Base-by-base conservation (phyloP, 2,329 filamentous ascomycete species). In the Scytalidium sp. region DNA sequence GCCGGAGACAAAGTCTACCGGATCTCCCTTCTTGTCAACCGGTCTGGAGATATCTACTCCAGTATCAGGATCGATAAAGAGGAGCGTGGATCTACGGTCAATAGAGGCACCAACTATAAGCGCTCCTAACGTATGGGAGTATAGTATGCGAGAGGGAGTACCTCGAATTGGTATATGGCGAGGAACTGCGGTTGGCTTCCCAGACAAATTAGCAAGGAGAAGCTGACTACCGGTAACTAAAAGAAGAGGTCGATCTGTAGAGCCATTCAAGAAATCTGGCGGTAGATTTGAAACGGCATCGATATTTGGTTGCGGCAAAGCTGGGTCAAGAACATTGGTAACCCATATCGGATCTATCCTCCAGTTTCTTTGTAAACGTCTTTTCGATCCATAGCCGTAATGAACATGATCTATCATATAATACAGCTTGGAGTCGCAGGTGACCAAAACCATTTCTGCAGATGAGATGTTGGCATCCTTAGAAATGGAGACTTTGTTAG, bases 21-120 rank as follows among this genome's bases (percentile, higher is more conserved):
- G 61, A 3, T 69, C 65, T 15, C 67, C 70, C 2, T 69, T 66
- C 39, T 68, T 75, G 49, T 76, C 71, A 2, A 64, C 60, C 0
- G 80, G 70, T 11, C 61, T 56, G 1, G 80, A 80, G 1, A 85
- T 60, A 49, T 79, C 70, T 4, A 65, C 59, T 1, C 82, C 83
- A 0, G 76, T 79, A 7, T 76, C 72, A 0, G 76, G 72, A 50
- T 84, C 78, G 23, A 86, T 63, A 49, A 86, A 84, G 20, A 73
- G 67, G 21, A 86, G 61, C 1, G 75, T 78, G 8, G 80, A 70
- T 22, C 66, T 66, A 3, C 72, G 65, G 3, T 71, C 65, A 9
- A 68, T 59, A 9, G 69, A 66, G 17, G 79, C 69, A 1, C 75
- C 79, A n/a, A 81, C 78, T 36, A 85, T 22, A 80, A 70, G 53